Base-by-base conservation (phyloP, 768 basidiomycete genomes). In the Clitopilus passeckerianus region DNA sequence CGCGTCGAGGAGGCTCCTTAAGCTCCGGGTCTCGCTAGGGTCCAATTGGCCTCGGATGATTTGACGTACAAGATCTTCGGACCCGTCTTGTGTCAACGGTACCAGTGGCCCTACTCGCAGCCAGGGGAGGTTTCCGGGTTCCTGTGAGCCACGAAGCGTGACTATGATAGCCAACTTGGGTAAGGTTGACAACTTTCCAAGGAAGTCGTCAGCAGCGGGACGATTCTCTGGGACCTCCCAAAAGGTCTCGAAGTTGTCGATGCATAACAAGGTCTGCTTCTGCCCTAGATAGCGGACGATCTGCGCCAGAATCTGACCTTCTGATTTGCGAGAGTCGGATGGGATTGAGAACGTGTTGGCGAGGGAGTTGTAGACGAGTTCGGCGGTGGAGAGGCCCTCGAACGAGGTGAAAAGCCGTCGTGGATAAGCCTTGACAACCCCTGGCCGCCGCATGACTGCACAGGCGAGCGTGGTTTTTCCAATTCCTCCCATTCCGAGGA, bases 401-500 rank as follows among this genome's bases (percentile, higher is more conserved):
- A 50, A 50, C 15, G 46, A 50, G 16, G 20, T 10, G 20, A 50
- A 50, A n/a, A 20, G 10, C 10, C 22, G 46, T 5, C 18, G 16
- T 9, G 37, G 60, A 22, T 56, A 58, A 15, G 24, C 7, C n/a
- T 35, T 16, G 16, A n/a, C 22, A 1, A 58, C 41, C 15, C 6
- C 10, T 18, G 20, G 22, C 9, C 55, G n/a, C 24, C 58, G 57
- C 10, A 58, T 22, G n/a, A 55, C 43, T 10, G 24, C 23, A 18
- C 54, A 54, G 9, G 60, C 57, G 14, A 61, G 43, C 23, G 57
- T 50, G n/a, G 57, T 61, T 44, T 61, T 61, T 14, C 60, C 60
- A 9, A 60, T 57, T n/a, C 57, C 57, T 30, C 60, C 53, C 46
- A 41, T 41, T 15, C 37, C 37, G 5, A 41, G n/a, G 37, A 41